phyloP scores from a whole-genome alignment of 2,329 filamentous ascomycete genomes.

The Beauveria asiatica region DNA sequence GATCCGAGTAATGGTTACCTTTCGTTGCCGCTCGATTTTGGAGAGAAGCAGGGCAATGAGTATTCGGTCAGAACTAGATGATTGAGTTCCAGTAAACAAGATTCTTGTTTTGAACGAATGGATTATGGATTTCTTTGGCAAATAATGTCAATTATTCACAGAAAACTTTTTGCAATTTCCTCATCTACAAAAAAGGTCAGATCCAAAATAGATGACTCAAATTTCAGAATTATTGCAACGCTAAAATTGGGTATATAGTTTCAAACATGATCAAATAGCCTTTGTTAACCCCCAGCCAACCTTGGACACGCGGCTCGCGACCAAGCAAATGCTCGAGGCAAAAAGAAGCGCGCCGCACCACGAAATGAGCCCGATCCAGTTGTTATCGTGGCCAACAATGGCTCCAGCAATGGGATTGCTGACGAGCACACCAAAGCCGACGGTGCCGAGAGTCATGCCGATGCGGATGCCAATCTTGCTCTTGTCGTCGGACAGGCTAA shows the following conservation, averaged over 20 bases:
- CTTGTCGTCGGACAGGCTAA: conserved; percentile 28
- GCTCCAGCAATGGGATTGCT: conserved; percentile 35
- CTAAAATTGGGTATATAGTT: neutral
- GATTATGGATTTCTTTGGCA: no score
- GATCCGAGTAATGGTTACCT: neutral
- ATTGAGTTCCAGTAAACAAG: no score
- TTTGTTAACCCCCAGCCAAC: neutral
- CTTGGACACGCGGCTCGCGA: conserved; percentile 2
- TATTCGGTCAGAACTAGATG: neutral
- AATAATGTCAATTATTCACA: no score
- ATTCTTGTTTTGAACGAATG: no score
- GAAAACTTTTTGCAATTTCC: no score
- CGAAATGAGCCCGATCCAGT: neutral
- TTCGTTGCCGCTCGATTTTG: neutral
- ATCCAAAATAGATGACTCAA: neutral
- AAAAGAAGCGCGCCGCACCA: neutral
- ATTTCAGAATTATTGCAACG: no score
- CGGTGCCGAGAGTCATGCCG: conserved; percentile 24
- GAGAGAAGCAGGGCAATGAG: neutral
- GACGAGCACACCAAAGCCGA: conserved; percentile 40
- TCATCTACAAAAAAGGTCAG: no score
- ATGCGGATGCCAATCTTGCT: conserved; percentile 26
- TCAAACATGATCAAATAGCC: neutral
- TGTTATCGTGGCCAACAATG: conserved; percentile 4
- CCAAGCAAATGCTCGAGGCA: neutral